phyloP scores from a whole-genome alignment of 495 filamentous ascomycete species.

The Penicillium argentinense region DNA sequence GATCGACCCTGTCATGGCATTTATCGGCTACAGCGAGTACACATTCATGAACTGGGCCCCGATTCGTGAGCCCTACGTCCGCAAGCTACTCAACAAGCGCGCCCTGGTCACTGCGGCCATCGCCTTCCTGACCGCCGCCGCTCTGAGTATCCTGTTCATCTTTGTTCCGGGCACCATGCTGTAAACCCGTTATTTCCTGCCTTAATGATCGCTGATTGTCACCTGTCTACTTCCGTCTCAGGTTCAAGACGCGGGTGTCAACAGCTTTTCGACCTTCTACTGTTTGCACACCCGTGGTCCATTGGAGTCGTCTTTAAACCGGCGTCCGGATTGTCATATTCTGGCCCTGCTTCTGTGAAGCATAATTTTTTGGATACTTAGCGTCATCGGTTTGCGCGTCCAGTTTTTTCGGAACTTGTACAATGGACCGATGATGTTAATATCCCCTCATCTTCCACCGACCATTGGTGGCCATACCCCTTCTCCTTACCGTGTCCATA shows the following conservation, averaged over 20 bases:
- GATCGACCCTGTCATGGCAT: conserved; percentile 85
- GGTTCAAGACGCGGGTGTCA: neutral
- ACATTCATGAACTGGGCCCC: conserved; percentile 86
- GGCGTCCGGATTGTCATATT: conserved; percentile 6
- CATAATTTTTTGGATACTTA: conserved; percentile 8
- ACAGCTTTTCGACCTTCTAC: neutral
- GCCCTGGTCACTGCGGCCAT: conserved; percentile 72
- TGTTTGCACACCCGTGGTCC: neutral
- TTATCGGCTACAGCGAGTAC: conserved; percentile 91
- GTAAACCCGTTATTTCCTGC: conserved; percentile 36
- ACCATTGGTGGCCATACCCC: conserved; percentile 9
- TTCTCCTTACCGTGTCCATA: conserved; percentile 29
- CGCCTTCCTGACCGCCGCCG: conserved; percentile 71
- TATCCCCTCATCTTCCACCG: conserved; percentile 1
- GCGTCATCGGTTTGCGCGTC: neutral
- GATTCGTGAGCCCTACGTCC: conserved; percentile 86
- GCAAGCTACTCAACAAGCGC: conserved; percentile 76
- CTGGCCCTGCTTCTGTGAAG: conserved; percentile 21
- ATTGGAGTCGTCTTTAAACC: conserved; percentile 1
- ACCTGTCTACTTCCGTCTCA: neutral
- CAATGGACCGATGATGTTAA: neutral
- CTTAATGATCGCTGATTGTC: neutral
- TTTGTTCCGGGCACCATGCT: conserved; percentile 89
- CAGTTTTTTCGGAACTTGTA: neutral
- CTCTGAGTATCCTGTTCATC: conserved; percentile 79